Percentiles rank a stretch among this genome's conserved stretches.
Evolutionary conservation across 495 filamentous ascomycete species (phyloP).

Genomic region (Trichoderma erinaceum): DNA sequence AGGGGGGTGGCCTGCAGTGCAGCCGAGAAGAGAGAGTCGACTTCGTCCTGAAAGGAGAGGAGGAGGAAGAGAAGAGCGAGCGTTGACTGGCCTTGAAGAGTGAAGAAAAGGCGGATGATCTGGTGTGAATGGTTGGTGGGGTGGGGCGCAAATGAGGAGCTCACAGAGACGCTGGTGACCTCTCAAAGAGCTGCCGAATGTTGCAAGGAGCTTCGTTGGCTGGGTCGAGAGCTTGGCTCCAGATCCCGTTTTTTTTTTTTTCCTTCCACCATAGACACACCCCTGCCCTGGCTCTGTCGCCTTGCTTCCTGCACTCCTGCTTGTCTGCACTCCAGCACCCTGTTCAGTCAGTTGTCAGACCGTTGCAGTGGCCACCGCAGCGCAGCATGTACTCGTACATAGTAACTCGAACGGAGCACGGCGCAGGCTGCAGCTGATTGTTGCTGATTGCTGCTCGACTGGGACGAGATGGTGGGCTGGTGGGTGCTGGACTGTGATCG

Average conservation of each 20-base stretch:
- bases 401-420: background rate
- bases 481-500: background rate
- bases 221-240: slow-evolving; percentile 6
- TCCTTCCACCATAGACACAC: background rate
- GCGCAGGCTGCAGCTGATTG: background rate
- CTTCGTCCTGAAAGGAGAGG: background rate
- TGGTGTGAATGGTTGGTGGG: slow-evolving; percentile 14
- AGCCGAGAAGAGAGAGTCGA: background rate
- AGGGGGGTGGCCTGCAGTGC: background rate
- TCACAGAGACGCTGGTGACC: slow-evolving; percentile 9
- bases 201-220: slow-evolving; percentile 9
- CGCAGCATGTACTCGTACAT: background rate
- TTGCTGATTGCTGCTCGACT: background rate
- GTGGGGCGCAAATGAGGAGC: slow-evolving; percentile 11
- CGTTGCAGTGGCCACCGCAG: slow-evolving; percentile 6
- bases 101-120: slow-evolving; percentile 11
- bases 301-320: slow-evolving; percentile 10
- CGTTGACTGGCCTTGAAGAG: background rate
- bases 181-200: slow-evolving; percentile 4
- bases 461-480: background rate
- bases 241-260: slow-evolving; percentile 12
- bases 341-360: slow-evolving; percentile 6
- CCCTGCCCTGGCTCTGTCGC: background rate
- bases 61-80: background rate
- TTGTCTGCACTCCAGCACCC: slow-evolving; percentile 9